Conservation (phyloP, 2,329 filamentous ascomycete genomes). For the Claviceps sp. region DNA sequence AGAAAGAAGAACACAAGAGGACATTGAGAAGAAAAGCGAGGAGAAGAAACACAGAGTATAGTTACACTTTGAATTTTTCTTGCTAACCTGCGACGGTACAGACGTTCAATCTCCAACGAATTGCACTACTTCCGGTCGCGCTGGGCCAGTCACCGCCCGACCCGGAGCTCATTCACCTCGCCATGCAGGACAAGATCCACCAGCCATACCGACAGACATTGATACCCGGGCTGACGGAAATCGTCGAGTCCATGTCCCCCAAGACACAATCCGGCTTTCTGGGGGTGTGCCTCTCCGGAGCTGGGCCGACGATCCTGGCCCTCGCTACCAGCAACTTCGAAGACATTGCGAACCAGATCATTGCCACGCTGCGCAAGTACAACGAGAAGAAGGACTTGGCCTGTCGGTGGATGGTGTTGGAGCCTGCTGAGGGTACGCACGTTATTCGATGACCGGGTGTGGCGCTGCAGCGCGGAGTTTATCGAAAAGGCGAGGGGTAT, state of each 20-base stretch:
- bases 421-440: conserved; percentile 64
- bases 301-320: conserved; percentile 87
- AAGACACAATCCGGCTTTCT: conserved; percentile 75
- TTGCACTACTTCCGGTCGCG: conserved; percentile 80
- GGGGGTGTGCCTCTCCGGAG: conserved; percentile 88
- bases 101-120: conserved; percentile 87
- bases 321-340: conserved; percentile 85
- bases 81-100: conserved; percentile 14
- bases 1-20: background rate
- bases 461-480: background rate
- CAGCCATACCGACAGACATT: conserved; percentile 88
- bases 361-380: conserved; percentile 55
- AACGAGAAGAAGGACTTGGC: conserved; percentile 49
- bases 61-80: background rate
- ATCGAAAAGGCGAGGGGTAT: background rate
- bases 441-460: conserved; percentile 23
- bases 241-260: conserved; percentile 83
- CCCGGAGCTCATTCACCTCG: conserved; percentile 86
- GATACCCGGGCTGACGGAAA: conserved; percentile 82
- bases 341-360: conserved; percentile 67
- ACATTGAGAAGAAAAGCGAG: background rate
- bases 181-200: conserved; percentile 98
- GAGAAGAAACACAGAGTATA: background rate
- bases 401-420: conserved; percentile 77
- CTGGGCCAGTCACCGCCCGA: conserved; percentile 83